phyloP scores from a whole-genome alignment of 2,329 filamentous ascomycete species.

The Helicocarpus griseus region DNA sequence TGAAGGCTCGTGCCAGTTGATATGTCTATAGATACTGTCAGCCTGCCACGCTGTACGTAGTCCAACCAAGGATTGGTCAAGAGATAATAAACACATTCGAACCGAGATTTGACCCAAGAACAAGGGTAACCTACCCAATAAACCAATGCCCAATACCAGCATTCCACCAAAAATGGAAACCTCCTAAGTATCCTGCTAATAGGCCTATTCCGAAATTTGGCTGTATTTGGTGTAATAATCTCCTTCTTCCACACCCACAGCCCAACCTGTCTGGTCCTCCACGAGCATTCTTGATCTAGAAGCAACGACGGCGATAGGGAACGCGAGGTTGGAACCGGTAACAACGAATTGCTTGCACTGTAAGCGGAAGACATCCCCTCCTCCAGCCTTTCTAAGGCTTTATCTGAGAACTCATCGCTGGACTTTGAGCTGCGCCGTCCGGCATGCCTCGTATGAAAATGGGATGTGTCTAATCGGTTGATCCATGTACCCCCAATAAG shows the following conservation, averaged over 20 bases:
- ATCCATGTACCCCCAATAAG: constrained; percentile 54
- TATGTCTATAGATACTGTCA: constrained; percentile 47
- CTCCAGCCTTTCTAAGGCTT: not conserved
- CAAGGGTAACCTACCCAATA: constrained; percentile 56
- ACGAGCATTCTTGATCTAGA: constrained; percentile 34
- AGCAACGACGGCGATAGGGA: constrained; percentile 34
- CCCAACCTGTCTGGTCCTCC: constrained; percentile 41
- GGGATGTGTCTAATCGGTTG: constrained; percentile 41
- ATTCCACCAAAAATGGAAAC: constrained; percentile 64
- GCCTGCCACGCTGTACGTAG: not conserved
- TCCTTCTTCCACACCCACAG: constrained; percentile 38
- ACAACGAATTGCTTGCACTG: not conserved
- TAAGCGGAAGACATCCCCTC: not conserved
- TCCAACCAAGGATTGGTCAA: not conserved
- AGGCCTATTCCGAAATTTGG: constrained; percentile 48
- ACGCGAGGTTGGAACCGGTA: constrained; percentile 9
- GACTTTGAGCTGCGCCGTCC: not conserved
- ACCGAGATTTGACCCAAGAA: too few relatives aligned
- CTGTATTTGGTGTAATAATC: constrained; percentile 53
- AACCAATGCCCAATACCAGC: constrained; percentile 67
- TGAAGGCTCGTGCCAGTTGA: constrained; percentile 63
- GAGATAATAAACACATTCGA: too few relatives aligned
- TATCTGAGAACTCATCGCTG: constrained; percentile 5
- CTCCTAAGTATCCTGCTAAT: constrained; percentile 55
- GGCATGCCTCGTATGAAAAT: not conserved